Evolutionary conservation across 2,329 filamentous ascomycete species (phyloP), one percentile per base, ranked within the genome.

Genomic region (Colletotrichum sp.): DNA sequence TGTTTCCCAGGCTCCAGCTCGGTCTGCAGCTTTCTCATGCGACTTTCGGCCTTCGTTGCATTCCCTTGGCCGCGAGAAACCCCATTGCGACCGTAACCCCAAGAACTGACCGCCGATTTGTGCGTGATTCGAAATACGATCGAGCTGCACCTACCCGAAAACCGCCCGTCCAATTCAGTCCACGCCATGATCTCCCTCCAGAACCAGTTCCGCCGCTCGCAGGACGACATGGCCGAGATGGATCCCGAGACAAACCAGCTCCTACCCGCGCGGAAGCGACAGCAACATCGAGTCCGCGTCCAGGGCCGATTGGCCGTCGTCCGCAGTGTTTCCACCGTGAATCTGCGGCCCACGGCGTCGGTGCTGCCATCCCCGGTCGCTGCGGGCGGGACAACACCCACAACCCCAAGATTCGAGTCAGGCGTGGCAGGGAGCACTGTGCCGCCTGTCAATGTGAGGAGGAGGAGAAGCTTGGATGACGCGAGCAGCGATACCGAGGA

Each of bases 281-380:
- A 76, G 34, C 77, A 74, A 31, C 83, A 83, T 74, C 80, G 79
- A 36, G 83, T 85, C 18, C 81, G 83, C 65, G 77, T 85, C 4
- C 83, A 85, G 72, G 83, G 83, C n/a, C 78, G 77, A 8, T 77
- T 84, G 31, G 82, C 81, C 5, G 75, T 80, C 8, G 82, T 84
- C 12, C 78, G 79, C 16, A 84, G 81, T 76, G 80, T 84, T 34
- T 84, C 82, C 15, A 77, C 81, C 8, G 77, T 75, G 43, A 79
- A 80, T 54, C 69, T 82, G 27, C 70, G 75, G 11, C 59, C 74
- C 12, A 33, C 65, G 6, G 38, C 57, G 31, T 69, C 72, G 8
- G 34, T 36, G 58, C 70, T 58, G 47, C 70, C 72, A 9, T 63
- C 68, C 57, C 57, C 70, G 61, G 66, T 62, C 51, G 38, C 21